Evolutionary conservation across 176 grass and related monocot species (phyloP).

Genomic region (Aegilops umbellulata): DNA sequence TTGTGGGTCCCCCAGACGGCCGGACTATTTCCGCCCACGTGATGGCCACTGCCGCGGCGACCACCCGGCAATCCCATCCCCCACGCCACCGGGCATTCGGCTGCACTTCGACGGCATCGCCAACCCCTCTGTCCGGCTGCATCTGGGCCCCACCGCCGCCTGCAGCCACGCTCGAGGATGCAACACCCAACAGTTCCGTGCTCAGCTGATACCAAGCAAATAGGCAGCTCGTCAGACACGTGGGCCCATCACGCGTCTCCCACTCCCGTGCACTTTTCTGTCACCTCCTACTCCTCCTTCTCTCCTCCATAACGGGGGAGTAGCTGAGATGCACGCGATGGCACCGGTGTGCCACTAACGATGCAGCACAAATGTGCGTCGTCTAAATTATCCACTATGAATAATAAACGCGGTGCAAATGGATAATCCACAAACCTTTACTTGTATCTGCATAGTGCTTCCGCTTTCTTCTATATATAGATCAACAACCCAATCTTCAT

Average conservation of each 20-base stretch:
- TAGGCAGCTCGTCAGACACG: background rate
- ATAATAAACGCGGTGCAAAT: no score
- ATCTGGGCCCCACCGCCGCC: background rate
- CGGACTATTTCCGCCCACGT: background rate
- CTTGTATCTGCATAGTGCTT: no score
- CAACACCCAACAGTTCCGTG: background rate
- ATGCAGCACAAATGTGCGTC: no score
- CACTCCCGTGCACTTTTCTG: background rate
- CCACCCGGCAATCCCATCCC: background rate
- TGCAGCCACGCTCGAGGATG: background rate
- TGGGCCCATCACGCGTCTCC: background rate
- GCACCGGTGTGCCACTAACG: no score
- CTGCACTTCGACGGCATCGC: constrained; percentile 1
- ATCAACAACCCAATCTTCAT: no score
- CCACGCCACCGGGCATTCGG: background rate
- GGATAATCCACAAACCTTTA: no score
- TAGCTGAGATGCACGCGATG: no score
- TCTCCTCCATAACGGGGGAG: background rate
- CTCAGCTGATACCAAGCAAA: background rate
- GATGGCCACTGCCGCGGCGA: background rate
- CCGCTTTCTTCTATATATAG: no score
- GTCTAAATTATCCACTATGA: no score
- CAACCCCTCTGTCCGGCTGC: no score
- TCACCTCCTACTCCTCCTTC: background rate
- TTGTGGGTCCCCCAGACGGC: no score